These are phyloP conservation scores for Agrocybe praecox DNA, from an alignment of 768 basidiomycete species.

Conservation along the genomic window DNA sequence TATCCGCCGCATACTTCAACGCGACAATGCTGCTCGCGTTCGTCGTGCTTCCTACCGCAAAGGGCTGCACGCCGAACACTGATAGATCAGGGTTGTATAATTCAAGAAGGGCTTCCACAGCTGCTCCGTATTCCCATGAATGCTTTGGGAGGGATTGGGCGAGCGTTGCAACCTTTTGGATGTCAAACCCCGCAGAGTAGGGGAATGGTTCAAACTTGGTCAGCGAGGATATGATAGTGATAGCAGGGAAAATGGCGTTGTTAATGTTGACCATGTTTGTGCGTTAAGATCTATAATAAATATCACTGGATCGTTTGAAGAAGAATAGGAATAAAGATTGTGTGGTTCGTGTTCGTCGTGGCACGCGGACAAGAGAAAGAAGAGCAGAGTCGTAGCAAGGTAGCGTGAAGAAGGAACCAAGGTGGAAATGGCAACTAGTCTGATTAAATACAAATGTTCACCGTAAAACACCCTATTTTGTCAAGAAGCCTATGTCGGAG, in stretches of 20 bases:
- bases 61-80: constrained; percentile 40
- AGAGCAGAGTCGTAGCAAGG: too few relatives aligned
- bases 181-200: constrained; percentile 40
- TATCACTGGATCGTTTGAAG: too few relatives aligned
- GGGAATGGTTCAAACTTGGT: constrained; percentile 25
- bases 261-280: constrained; percentile 20
- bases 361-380: too few relatives aligned
- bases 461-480: too few relatives aligned
- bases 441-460: too few relatives aligned
- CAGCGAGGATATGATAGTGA: constrained; percentile 19
- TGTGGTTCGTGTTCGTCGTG: too few relatives aligned
- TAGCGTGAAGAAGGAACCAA: too few relatives aligned
- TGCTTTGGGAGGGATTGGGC: constrained; percentile 41
- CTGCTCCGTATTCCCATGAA: constrained; percentile 51
- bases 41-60: constrained; percentile 30
- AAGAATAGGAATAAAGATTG: too few relatives aligned
- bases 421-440: too few relatives aligned
- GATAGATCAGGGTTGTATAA: constrained; percentile 43
- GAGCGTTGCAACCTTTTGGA: constrained; percentile 30
- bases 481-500: too few relatives aligned
- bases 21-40: constrained; percentile 25
- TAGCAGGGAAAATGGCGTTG: constrained; percentile 17
- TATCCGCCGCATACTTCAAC: constrained; percentile 39
- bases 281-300: too few relatives aligned
- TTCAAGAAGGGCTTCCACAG: constrained; percentile 44